Evolutionary conservation across 2,329 filamentous ascomycete species (phyloP), one percentile per base, ranked within the genome.

Genomic region (Alternaria brassicicola): DNA sequence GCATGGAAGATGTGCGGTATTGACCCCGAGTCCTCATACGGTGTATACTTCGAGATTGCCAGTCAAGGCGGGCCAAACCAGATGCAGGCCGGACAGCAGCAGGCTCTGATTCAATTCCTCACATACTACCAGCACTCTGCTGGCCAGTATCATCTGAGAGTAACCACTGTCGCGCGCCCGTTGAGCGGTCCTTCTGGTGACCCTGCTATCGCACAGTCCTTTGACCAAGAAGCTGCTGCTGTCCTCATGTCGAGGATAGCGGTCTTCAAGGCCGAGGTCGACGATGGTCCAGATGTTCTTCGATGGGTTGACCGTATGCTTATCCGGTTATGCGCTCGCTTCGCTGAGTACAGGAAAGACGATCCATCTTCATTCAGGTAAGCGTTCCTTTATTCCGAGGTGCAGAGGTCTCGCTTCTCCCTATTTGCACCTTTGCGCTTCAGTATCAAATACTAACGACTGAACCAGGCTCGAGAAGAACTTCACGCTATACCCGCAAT

Each of bases 1-100:
- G 94, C 93, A 3, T 99, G 95, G 95, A 99, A 99, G 81, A 97
- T 99, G 94, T 98, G 95, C 72, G 93, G 93, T 67, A 97, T 99
- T 67, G 93, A 98, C 70, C 95, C 95, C 10, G 90, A 88, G 54
- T 88, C 95, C 30, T 97, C 93, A 72, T 98, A 98, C 71, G 95
- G 93, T 61, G 86, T 99, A 63, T 99, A 98, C 80, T 99, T 98
- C 70, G 95, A 99, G 78, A 96, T 99, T 74, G 94, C 95, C 45
- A 92, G 91, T 69, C 95, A 98, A 79, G 93, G 92, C 33, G 93
- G 93, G 7, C 90, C 93, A 15, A 85, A 90, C 47, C 88, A 91
- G 63, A 91, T 96, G 77, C 91, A 94, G 72, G 92, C 94, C 76
- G 88, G 90, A 6, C 90, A 92, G 25, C 92, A 96, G 75, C 93